These are phyloP conservation scores for Penicillium sp. DNA, from an alignment of 2,329 filamentous ascomycete genomes.

Conservation along the genomic window DNA sequence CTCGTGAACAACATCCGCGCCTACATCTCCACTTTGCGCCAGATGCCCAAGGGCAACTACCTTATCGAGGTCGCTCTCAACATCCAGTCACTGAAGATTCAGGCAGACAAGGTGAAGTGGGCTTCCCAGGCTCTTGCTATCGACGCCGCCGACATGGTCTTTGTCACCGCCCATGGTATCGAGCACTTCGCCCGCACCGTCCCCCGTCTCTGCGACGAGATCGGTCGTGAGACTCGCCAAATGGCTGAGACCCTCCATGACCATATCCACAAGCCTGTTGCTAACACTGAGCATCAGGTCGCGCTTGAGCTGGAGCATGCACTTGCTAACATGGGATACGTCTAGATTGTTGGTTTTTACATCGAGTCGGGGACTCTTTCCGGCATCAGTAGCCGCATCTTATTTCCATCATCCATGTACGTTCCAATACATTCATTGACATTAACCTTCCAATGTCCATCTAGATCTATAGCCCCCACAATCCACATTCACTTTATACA, in stretches of 20 bases:
- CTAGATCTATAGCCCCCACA: not conserved
- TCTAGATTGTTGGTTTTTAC: not conserved
- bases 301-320: not conserved
- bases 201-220: not conserved
- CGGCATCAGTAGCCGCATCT: not conserved
- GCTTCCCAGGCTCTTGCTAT: not conserved
- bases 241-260: not conserved
- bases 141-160: not conserved
- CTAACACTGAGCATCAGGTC: not conserved
- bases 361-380: not conserved
- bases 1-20: not conserved
- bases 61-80: conserved; percentile 2
- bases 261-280: not conserved
- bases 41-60: not conserved
- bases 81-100: not conserved
- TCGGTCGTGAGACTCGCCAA: not conserved
- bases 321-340: not conserved
- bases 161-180: not conserved
- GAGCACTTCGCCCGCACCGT: not conserved
- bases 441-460: not conserved
- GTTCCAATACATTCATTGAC: not conserved
- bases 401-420: not conserved
- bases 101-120: conserved; percentile 6
- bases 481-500: no score
- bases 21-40: not conserved